A percentile compares a stretch with the other conserved stretches of the same genome.
Conservation (phyloP, 2,329 filamentous ascomycete genomes). For the Neonectria sp. region DNA sequence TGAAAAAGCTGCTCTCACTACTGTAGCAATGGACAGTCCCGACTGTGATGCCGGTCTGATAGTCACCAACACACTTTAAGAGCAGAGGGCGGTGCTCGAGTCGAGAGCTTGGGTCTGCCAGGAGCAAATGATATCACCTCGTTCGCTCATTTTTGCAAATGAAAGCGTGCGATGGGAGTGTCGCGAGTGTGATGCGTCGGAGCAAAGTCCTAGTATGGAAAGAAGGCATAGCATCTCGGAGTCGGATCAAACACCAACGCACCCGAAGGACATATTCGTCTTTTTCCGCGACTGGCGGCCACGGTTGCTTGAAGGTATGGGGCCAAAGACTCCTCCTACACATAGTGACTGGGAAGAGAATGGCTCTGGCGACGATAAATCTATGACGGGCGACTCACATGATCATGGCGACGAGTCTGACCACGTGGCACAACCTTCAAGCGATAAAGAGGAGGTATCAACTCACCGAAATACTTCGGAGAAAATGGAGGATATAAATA, state of each 20-base stretch:
- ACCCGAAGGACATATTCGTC: background rate
- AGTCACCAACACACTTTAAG: background rate
- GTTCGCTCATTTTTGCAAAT: background rate
- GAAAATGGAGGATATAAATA: background rate
- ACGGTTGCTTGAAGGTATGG: background rate
- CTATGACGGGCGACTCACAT: background rate
- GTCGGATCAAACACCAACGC: background rate
- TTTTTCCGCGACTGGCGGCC: background rate
- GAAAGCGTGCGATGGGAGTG: background rate
- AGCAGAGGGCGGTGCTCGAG: background rate
- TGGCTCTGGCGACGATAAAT: background rate
- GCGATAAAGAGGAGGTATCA: background rate
- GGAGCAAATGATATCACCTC: background rate
- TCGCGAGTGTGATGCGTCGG: background rate
- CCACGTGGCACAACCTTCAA: background rate
- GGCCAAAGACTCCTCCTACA: background rate
- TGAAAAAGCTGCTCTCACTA: background rate
- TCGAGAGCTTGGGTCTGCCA: background rate
- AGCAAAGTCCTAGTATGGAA: background rate
- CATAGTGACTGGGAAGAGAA: background rate
- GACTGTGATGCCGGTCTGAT: background rate
- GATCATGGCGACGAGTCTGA: background rate
- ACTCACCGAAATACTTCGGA: background rate
- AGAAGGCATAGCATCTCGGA: background rate
- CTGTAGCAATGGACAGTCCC: background rate